Base-by-base conservation (phyloP, 495 filamentous ascomycete genomes). In the Clavariopsis aquatica region DNA sequence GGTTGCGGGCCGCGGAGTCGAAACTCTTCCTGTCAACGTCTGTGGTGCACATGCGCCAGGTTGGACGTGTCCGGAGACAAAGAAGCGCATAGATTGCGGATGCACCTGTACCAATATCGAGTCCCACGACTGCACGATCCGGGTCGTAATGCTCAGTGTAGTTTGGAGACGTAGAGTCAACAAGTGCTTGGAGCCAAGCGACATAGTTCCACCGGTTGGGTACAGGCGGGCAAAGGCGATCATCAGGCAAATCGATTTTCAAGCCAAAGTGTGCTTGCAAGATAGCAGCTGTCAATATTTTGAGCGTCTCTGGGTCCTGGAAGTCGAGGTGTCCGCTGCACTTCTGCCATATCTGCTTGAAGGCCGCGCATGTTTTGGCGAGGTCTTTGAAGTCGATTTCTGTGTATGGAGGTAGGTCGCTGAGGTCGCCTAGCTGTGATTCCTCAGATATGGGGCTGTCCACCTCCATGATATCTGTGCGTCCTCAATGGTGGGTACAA, bases 71-170 rank as follows among this genome's bases (percentile, higher is more conserved):
- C 2, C 76, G 69, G 62, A 89, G 91, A n/a, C 85, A 89, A 6
- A 98, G 81, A 0, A 98, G 80, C 2, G 94, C 88, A 74, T 98
- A 98, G 60, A 98, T 96, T 70, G 85, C 85, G 64, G 89, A 93
- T 17, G 94, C 90, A 31, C 94, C 94, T 2, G 90, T 95, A 53
- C 94, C 94, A 66, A 98, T 87, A 69, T 98, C 94, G 9, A 97
- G 80, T 4, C 94, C 94, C 4, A 83, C 64, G 17, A 92, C 80
- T 38, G 82, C 73, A 60, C 85, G 76, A 2, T 79, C 64, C 13
- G 77, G 75, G 59, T 89, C 83, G 60, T 88, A 87, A 9, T 73
- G 74, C 59, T 86, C 83, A 12, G 63, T 71, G 57, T 81, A 82
- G 17, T 74, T 72, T 7, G 80, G 75, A 45, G 78, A 78, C 0